Evolutionary conservation across 192 early-diverging fungal species (phyloP).

Genomic region (Backusella macrospora): DNA sequence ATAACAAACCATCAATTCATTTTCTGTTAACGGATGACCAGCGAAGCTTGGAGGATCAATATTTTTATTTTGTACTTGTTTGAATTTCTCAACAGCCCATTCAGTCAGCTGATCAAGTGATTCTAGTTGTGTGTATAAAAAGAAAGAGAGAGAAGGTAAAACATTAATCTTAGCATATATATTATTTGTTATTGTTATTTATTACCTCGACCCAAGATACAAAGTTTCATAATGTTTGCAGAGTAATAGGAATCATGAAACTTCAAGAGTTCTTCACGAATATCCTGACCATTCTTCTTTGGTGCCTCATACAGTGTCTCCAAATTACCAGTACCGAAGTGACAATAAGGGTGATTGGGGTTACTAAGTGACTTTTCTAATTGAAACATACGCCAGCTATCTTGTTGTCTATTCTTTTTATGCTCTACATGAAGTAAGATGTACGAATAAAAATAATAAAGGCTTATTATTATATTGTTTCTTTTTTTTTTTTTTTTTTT

Average conservation of each 20-base stretch:
- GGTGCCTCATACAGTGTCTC: constrained; percentile 80
- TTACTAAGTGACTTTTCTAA: constrained; percentile 80
- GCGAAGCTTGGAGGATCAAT: constrained; percentile 69
- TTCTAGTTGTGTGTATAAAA: constrained; percentile 52
- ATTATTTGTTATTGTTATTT: not conserved
- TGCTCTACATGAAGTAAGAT: constrained; percentile 59
- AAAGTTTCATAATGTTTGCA: constrained; percentile 94
- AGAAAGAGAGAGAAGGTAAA: not conserved
- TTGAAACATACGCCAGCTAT: constrained; percentile 89
- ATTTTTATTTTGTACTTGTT: constrained; percentile 75
- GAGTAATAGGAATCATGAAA: constrained; percentile 92
- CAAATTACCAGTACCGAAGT: constrained; percentile 92
- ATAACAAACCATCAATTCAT: constrained; percentile 63
- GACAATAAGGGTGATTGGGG: constrained; percentile 78
- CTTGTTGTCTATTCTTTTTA: constrained; percentile 92
- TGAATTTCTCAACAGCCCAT: constrained; percentile 84
- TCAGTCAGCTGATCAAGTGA: constrained; percentile 82
- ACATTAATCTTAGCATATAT: not conserved
- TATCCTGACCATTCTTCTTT: constrained; percentile 68
- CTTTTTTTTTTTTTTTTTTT: not conserved
- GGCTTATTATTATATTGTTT: not conserved
- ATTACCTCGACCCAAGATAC: constrained; percentile 78
- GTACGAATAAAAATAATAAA: not conserved
- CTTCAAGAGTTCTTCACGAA: constrained; percentile 81
- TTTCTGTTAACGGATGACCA: constrained; percentile 72